phyloP scores from a whole-genome alignment of 2,329 filamentous ascomycete species.

The Pseudomassariella vexata region DNA sequence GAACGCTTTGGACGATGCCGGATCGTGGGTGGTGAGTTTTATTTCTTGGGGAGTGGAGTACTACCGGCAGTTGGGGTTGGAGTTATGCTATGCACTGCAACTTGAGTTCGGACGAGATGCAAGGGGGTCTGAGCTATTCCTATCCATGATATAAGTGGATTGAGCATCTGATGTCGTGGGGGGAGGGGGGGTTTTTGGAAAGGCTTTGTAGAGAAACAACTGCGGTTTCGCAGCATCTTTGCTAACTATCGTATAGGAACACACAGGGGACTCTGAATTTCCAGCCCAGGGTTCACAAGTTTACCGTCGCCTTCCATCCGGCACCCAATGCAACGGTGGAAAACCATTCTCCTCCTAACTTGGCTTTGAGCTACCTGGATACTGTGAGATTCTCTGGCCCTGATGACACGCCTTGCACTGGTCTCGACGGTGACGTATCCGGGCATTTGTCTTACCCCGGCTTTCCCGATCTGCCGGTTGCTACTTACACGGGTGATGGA shows the following conservation, averaged over 20 bases:
- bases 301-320: conserved; percentile 53
- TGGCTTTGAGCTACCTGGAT: conserved; percentile 57
- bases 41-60: too few species aligned
- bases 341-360: conserved; percentile 52
- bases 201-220: too few species aligned
- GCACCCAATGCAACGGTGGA: conserved; percentile 41
- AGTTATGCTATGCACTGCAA: too few species aligned
- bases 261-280: conserved; percentile 66
- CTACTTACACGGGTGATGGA: conserved; percentile 61
- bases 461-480: conserved; percentile 57
- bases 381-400: conserved; percentile 61
- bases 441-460: conserved; percentile 49
- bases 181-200: not conserved
- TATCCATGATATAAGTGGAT: too few species aligned
- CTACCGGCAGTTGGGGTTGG: too few species aligned
- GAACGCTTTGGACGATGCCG: conserved; percentile 57
- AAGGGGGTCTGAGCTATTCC: conserved; percentile 1
- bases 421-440: conserved; percentile 53
- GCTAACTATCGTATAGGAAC: conserved; percentile 38
- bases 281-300: conserved; percentile 63
- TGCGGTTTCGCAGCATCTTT: not conserved
- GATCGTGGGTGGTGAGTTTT: conserved; percentile 57
- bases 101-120: too few species aligned
- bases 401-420: conserved; percentile 54
- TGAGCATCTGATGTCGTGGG: too few species aligned